Evolutionary conservation across 805 yeast species (phyloP), one percentile per base, ranked within the genome.

Genomic region (Zygosaccharomyces kombuchaensis): DNA sequence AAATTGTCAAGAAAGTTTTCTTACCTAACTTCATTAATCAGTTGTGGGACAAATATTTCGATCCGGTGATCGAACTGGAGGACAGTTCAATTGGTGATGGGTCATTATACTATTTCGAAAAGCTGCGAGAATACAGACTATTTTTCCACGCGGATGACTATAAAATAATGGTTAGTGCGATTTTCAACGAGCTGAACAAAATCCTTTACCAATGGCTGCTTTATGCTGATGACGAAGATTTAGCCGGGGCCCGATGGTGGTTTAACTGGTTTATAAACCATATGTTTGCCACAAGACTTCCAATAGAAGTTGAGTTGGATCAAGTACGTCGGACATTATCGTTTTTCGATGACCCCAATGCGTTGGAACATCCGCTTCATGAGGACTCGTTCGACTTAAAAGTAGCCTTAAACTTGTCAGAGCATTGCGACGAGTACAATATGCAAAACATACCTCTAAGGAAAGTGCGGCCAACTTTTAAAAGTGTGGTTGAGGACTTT

Each of bases 401-500:
- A 4, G 40, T 31, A 1, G 41, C 45, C n/a, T 31, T 54, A 12
- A 40, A 48, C 2, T 14, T 40, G 14, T 22, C 26, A 9, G 44
- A 34, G 23, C 12, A 31, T 3, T 17, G 10, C 10, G 27, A 40
- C 6, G 39, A 49, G 10, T 43, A 48, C 47, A 30, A 58, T 48
- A 42, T 63, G 56, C 40, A 57, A 54, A 47, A 54, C 4, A 66
- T 75, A 4, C 80, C 81, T 0, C 52, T 72, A 9, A 67, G 68
- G 31, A 69, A 67, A 35, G 62, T 78, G 1, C 53, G 64, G 25
- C 68, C 75, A 3, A 70, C 85, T 0, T 81, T 82, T 57, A 80
- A 73, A 51, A 87, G 85, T 43, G 81, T 87, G 14, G 77, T 87
- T 2, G 78, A 75, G 43, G 77, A 77, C 2, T 77, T 69, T 55